Evolutionary conservation across 2,329 filamentous ascomycete species (phyloP).

Genomic region (Aphanocladium album): DNA sequence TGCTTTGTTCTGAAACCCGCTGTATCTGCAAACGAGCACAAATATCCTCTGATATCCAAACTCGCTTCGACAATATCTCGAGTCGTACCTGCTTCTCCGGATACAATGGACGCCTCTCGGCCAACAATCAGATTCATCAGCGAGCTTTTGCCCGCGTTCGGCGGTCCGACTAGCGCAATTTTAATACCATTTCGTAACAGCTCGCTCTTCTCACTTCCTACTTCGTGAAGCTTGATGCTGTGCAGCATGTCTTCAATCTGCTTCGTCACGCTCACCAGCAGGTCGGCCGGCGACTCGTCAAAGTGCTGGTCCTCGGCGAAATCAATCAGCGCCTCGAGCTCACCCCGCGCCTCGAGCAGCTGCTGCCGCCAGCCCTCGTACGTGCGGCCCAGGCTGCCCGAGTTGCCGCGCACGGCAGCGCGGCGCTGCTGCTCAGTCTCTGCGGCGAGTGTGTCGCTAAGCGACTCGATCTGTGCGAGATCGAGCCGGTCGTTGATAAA

Average conservation of each 20-base stretch:
- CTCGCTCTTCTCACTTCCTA: conserved; percentile 76
- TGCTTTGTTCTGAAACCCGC: conserved; percentile 68
- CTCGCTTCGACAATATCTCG: conserved; percentile 89
- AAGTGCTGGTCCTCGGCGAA: conserved; percentile 98
- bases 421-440: conserved; percentile 91
- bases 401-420: conserved; percentile 74
- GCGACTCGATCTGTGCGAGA: conserved; percentile 72
- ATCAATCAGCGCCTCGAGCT: conserved; percentile 93
- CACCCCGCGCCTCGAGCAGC: conserved; percentile 75
- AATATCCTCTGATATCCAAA: conserved; percentile 82
- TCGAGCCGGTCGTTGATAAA: conserved; percentile 84
- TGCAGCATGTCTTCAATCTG: conserved; percentile 58
- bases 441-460: conserved; percentile 58
- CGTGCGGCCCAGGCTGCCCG: conserved; percentile 61
- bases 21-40: conserved; percentile 93
- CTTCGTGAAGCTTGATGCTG: conserved; percentile 64
- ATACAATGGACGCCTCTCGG: conserved; percentile 91
- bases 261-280: conserved; percentile 63
- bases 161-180: conserved; percentile 81
- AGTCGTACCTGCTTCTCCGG: conserved; percentile 86
- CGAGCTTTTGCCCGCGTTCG: conserved; percentile 93
- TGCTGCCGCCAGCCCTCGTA: conserved; percentile 81
- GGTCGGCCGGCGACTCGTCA: conserved; percentile 72
- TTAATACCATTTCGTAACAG: conserved; percentile 79
- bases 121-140: conserved; percentile 87